Conservation (phyloP, 306 rosid genomes). For the Vigna radiata region DNA sequence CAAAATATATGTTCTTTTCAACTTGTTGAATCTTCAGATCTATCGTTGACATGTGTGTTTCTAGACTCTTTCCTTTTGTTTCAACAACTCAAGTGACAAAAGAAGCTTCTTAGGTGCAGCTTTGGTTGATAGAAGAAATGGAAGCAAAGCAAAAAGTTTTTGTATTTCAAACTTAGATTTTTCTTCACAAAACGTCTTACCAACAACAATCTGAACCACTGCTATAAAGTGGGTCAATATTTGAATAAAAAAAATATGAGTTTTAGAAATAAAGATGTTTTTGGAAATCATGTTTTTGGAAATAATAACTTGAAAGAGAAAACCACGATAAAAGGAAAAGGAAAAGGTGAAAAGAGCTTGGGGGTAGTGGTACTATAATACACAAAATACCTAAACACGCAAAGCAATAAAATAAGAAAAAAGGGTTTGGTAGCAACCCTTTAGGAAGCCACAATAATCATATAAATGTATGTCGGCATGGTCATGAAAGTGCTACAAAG, state of each 20-base stretch:
- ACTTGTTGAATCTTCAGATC: background rate
- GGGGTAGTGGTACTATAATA: background rate
- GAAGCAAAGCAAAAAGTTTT: background rate
- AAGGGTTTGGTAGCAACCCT: background rate
- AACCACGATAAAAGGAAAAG: background rate
- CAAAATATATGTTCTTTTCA: slow-evolving; percentile 1
- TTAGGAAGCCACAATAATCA: slow-evolving; percentile 6
- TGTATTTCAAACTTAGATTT: background rate
- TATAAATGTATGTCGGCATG: slow-evolving; percentile 1
- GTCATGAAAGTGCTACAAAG: slow-evolving; percentile 25
- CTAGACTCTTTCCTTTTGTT: slow-evolving; percentile 3
- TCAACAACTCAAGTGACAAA: background rate
- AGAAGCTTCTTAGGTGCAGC: background rate
- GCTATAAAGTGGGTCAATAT: background rate
- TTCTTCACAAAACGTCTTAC: slow-evolving; percentile 3
- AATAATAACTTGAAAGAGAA: background rate
- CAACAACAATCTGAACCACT: background rate
- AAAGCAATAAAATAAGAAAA: background rate
- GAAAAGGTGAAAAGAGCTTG: background rate
- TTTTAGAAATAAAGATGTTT: background rate
- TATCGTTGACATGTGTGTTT: background rate
- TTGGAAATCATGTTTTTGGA: background rate
- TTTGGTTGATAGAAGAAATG: slow-evolving; percentile 8
- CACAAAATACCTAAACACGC: background rate
- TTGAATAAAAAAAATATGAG: background rate